Base-by-base conservation (phyloP, 1,284 basidiomycete genomes). In the Naganishia liquefaciens region DNA sequence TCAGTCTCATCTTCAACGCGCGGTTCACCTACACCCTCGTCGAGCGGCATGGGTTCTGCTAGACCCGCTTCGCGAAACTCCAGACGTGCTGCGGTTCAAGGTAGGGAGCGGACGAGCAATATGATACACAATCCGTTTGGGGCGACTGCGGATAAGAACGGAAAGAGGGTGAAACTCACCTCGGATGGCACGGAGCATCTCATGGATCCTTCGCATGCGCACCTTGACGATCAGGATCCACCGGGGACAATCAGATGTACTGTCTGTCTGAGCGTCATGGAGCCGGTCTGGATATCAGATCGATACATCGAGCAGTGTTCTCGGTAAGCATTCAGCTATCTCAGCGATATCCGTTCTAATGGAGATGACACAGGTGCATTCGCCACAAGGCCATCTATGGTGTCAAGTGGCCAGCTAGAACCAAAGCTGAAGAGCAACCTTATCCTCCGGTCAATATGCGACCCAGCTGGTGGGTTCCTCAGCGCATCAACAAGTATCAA, bases 121-220 rank as follows among this genome's bases (percentile, higher is more conserved):
- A 60, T 60, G 57, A 49, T 60, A 27, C 57, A 60, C 15, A 47
- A 60, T 50, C 57, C 57, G n/a, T 60, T 60, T 40, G 57, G 57
- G 6, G 27, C 39, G 13, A 21, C 57, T 37, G 33, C 33, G 2
- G 33, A 13, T 15, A 60, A 60, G 23, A 49, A 50, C 39, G 39
- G 44, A 23, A 37, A 37, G 5, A 11, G 17, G 57, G 44, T 33
- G 37, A n/a, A 4, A 5, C 39, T 15, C 27, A 17, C 46, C 2
- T 11, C 21, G 21, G 17, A 50, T 25, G 57, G 46, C 1, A 15
- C 9, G 11, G 57, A 47, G 17, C 44, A 46, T 5, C n/a, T 19
- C 1, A 15, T 23, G 9, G 57, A 60, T 15, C 10, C 33, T 5
- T 21, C 46, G 15, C 33, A 50, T 4, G 23, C 19, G 6, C 33